Percentiles rank a stretch among this genome's conserved stretches.
These are phyloP conservation scores for Suillus tomentosus DNA, from an alignment of 768 basidiomycete species.

Conservation along the genomic window DNA sequence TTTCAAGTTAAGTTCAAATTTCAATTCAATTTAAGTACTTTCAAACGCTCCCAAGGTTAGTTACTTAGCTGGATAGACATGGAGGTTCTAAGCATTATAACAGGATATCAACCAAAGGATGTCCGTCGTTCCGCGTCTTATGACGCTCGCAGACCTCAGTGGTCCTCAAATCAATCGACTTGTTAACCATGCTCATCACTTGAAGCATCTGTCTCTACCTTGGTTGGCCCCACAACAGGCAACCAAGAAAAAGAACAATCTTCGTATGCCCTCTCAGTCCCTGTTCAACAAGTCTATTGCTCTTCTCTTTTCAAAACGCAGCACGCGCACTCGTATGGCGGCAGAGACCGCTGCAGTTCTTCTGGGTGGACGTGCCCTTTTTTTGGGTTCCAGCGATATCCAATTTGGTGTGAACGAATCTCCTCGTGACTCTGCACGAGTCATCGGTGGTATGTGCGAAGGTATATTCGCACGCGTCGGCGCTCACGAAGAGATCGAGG, in stretches of 20 bases:
- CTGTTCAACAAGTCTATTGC: constrained; percentile 85
- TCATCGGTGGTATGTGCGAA: constrained; percentile 93
- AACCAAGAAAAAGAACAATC: constrained; percentile 33
- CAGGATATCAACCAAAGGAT: constrained; percentile 15
- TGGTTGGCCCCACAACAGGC: constrained; percentile 60
- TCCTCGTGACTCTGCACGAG: constrained; percentile 78
- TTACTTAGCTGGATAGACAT: background rate
- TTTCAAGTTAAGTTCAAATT: background rate
- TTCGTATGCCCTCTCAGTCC: constrained; percentile 71
- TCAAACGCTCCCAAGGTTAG: background rate
- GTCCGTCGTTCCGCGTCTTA: constrained; percentile 62
- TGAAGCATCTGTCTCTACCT: constrained; percentile 64
- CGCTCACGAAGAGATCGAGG: constrained; percentile 91
- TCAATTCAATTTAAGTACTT: background rate
- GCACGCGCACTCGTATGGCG: constrained; percentile 87
- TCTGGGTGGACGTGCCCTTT: constrained; percentile 88
- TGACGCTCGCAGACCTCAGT: constrained; percentile 88
- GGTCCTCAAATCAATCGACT: constrained; percentile 71
- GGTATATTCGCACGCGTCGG: constrained; percentile 97
- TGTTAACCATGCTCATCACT: constrained; percentile 60
- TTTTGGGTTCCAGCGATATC: constrained; percentile 87
- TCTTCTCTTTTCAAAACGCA: constrained; percentile 89
- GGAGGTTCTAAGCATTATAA: background rate
- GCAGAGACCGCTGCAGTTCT: constrained; percentile 80
- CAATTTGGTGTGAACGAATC: constrained; percentile 96